Conservation (phyloP, 208 protist genomes). For the Balamuthia mandrillaris region DNA sequence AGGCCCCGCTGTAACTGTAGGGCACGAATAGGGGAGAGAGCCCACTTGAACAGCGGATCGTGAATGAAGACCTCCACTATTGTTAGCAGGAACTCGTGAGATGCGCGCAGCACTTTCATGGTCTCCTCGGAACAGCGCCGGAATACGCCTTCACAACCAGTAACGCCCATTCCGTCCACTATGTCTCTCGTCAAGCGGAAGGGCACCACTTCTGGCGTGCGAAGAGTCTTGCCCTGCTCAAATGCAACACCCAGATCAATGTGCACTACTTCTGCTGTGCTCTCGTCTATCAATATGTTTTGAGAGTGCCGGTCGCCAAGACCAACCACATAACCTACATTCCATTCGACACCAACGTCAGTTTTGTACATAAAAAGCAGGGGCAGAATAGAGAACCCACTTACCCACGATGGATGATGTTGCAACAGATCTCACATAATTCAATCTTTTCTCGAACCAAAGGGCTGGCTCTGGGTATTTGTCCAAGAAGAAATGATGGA, state of each 20-base stretch:
- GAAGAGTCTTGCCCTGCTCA: constrained; percentile 85
- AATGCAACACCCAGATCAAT: constrained; percentile 94
- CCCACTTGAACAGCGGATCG: constrained; percentile 92
- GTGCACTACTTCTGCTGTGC: constrained; percentile 85
- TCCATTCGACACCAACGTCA: not conserved
- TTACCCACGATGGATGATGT: constrained; percentile 78
- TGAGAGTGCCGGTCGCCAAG: constrained; percentile 91
- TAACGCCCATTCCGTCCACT: constrained; percentile 86
- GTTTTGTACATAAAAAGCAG: not conserved
- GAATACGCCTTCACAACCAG: constrained; percentile 86
- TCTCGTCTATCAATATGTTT: constrained; percentile 90
- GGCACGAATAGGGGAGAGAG: constrained; percentile 39
- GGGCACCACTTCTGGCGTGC: constrained; percentile 89
- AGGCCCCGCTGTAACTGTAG: constrained; percentile 3
- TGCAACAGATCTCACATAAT: constrained; percentile 87
- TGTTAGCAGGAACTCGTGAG: constrained; percentile 76
- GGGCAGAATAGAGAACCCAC: not conserved
- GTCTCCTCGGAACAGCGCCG: constrained; percentile 78
- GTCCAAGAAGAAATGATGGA: constrained; percentile 94
- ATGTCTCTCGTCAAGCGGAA: constrained; percentile 94
- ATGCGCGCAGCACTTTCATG: constrained; percentile 78
- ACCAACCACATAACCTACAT: constrained; percentile 86
- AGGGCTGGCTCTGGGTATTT: constrained; percentile 67
- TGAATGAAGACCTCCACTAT: constrained; percentile 89
- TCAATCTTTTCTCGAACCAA: constrained; percentile 78